phyloP scores from a whole-genome alignment of 306 rosid species.

The Delonix regia region DNA sequence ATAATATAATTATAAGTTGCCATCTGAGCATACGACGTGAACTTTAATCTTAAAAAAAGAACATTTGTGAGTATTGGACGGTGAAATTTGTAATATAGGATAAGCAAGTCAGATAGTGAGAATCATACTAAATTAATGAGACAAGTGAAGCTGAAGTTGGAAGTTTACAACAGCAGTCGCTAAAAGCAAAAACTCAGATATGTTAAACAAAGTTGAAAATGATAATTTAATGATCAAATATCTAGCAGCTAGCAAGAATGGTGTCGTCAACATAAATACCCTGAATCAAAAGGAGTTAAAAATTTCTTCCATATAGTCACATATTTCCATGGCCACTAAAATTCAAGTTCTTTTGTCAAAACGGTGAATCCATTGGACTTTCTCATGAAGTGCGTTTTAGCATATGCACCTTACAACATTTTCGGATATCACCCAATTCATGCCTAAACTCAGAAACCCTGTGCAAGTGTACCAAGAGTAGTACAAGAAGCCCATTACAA shows the following conservation, averaged over 20 bases:
- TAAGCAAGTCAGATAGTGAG: background rate
- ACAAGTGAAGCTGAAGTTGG: constrained; percentile 4
- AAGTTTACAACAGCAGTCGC: background rate
- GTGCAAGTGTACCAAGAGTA: constrained; percentile 4
- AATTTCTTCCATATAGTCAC: constrained; percentile 14
- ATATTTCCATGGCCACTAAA: constrained; percentile 11
- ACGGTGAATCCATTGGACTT: no score
- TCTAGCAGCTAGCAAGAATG: constrained; percentile 15
- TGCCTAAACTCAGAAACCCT: background rate
- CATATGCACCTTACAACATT: constrained; percentile 12
- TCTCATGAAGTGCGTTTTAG: constrained; percentile 17
- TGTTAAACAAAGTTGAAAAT: constrained; percentile 21
- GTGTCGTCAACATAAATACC: constrained; percentile 29
- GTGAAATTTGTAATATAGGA: background rate
- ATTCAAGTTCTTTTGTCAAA: constrained; percentile 8
- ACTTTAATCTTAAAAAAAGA: background rate
- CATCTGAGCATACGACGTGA: background rate
- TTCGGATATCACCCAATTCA: constrained; percentile 6
- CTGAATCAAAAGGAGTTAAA: constrained; percentile 4
- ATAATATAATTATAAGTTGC: background rate
- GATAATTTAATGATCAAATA: constrained; percentile 32
- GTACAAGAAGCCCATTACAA: no score
- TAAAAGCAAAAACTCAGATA: background rate
- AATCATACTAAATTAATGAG: background rate
- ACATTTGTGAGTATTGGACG: background rate